Conservation (phyloP, 148 eudicot species). For the Dianthus caryophyllus region DNA sequence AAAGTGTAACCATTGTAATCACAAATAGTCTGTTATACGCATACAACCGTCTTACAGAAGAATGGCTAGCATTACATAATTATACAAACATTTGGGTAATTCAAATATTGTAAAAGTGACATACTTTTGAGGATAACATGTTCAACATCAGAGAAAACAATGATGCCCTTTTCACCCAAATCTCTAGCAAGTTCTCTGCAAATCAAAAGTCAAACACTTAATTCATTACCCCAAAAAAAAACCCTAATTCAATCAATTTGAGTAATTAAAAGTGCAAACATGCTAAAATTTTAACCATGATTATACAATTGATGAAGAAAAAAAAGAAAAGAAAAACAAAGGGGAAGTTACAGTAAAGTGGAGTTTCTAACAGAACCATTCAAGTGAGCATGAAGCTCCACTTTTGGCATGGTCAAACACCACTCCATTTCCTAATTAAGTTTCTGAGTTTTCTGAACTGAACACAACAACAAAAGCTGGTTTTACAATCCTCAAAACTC, state of each 20-base stretch:
- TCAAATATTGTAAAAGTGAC: conserved; percentile 18
- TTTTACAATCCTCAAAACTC: neutral
- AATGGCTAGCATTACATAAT: too few species aligned
- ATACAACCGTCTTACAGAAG: too few species aligned
- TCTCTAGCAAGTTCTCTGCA: conserved; percentile 83
- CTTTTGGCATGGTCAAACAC: conserved; percentile 68
- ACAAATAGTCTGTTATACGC: too few species aligned
- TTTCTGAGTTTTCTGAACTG: neutral
- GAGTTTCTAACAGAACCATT: conserved; percentile 85
- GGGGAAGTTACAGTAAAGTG: conserved; percentile 72
- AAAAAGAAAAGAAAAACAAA: conserved; percentile 6
- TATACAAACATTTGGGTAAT: neutral
- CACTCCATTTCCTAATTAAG: conserved; percentile 37
- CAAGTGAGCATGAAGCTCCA: conserved; percentile 95
- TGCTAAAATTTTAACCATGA: neutral
- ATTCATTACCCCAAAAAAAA: neutral
- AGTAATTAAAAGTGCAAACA: neutral
- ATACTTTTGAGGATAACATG: conserved; percentile 72
- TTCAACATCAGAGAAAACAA: conserved; percentile 74
- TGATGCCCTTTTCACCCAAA: conserved; percentile 70
- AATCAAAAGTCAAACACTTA: conserved; percentile 15
- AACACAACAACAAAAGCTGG: neutral
- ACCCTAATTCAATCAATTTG: neutral
- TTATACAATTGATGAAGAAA: too few species aligned
- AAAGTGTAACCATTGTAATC: too few species aligned